Conservation (phyloP, 495 filamentous ascomycete species). For the Amorphotheca resinae region DNA sequence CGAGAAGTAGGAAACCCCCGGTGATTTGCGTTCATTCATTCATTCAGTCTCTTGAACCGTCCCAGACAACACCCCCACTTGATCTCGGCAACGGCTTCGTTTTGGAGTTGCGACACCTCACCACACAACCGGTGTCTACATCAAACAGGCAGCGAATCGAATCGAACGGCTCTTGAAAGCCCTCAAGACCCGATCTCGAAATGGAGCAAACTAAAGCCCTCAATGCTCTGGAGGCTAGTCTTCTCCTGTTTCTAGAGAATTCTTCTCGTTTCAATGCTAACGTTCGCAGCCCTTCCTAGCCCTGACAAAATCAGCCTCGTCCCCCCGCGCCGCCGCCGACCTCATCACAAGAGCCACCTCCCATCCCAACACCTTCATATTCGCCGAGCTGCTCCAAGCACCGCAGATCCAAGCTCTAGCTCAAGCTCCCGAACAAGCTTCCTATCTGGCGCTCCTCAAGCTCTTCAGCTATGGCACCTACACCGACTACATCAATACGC, state of each 20-base stretch:
- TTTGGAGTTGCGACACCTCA: no score
- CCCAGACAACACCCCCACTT: no score
- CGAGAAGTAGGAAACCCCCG: background rate
- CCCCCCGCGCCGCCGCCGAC: constrained; percentile 73
- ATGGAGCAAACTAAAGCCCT: constrained; percentile 85
- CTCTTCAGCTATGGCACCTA: constrained; percentile 94
- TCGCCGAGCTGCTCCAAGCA: constrained; percentile 79
- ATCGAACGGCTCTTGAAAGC: no score
- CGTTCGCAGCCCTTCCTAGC: constrained; percentile 62
- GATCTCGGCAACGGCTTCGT: background rate
- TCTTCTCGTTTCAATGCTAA: constrained; percentile 6
- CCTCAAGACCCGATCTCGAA: constrained; percentile 7
- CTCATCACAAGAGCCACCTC: constrained; percentile 81
- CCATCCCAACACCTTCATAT: constrained; percentile 80
- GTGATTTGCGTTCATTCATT: background rate
- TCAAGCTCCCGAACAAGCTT: constrained; percentile 28
- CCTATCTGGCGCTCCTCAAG: constrained; percentile 65
- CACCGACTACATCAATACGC: constrained; percentile 45
- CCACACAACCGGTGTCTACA: no score
- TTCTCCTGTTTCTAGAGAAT: background rate
- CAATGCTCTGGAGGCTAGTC: constrained; percentile 55
- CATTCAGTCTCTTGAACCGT: background rate
- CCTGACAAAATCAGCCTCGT: constrained; percentile 73
- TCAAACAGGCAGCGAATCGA: constrained; percentile 19
- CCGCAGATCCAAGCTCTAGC: constrained; percentile 69